phyloP scores from a whole-genome alignment of 2,329 filamentous ascomycete genomes.

The Apiospora marii region DNA sequence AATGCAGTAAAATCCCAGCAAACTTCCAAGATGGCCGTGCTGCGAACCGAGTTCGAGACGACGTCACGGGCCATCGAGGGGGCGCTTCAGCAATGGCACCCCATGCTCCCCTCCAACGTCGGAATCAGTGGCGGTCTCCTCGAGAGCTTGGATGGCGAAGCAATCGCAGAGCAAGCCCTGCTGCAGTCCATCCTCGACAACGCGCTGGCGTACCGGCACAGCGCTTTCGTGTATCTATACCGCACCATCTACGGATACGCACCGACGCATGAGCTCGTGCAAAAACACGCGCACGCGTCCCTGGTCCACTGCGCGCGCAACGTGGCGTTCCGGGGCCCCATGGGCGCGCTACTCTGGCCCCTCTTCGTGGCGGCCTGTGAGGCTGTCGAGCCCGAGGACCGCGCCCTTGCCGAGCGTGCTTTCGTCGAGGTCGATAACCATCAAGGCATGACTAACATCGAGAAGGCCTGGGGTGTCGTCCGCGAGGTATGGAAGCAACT shows the following conservation, averaged over 20 bases:
- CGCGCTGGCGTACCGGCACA: slow-evolving; percentile 67
- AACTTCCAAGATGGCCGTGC: slow-evolving; percentile 53
- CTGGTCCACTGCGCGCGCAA: slow-evolving; percentile 63
- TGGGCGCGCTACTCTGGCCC: slow-evolving; percentile 71
- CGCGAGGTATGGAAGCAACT: slow-evolving; percentile 66
- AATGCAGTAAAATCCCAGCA: slow-evolving; percentile 51
- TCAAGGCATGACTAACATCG: slow-evolving; percentile 73
- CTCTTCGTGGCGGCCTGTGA: slow-evolving; percentile 71
- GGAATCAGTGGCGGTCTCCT: slow-evolving; percentile 37
- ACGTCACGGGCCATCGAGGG: slow-evolving; percentile 63
- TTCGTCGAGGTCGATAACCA: slow-evolving; percentile 62
- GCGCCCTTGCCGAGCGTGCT: slow-evolving; percentile 57
- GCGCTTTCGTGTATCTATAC: slow-evolving; percentile 65
- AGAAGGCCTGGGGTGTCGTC: slow-evolving; percentile 66
- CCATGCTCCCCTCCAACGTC: slow-evolving; percentile 54
- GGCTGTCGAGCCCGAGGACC: slow-evolving; percentile 57
- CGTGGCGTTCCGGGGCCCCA: slow-evolving; percentile 63
- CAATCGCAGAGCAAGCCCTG: slow-evolving; percentile 47
- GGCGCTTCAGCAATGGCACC: slow-evolving; percentile 64
- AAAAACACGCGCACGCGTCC: slow-evolving; percentile 59
- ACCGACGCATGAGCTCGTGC: slow-evolving; percentile 58
- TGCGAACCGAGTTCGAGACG: slow-evolving; percentile 59
- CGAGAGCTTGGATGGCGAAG: slow-evolving; percentile 29
- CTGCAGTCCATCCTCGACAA: slow-evolving; percentile 65
- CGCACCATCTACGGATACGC: slow-evolving; percentile 59